Evolutionary conservation across 2,329 filamentous ascomycete species (phyloP), one percentile per base, ranked within the genome.

Genomic region (Albifimbria verrucaria): DNA sequence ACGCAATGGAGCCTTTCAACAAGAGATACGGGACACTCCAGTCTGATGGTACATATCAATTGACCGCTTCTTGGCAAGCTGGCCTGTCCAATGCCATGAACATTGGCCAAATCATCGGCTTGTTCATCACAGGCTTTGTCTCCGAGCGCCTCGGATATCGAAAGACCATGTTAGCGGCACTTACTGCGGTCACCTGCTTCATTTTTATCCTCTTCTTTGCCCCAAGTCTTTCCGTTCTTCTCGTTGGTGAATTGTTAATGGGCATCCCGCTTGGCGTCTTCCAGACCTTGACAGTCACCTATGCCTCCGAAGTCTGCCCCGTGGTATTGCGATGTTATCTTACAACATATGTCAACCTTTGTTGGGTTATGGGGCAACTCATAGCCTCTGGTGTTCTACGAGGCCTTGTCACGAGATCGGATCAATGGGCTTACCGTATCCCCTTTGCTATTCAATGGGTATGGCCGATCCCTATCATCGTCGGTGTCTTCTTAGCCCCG

Each of bases 121-220:
- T 55, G 11, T 58, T 59, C 44, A 57, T 59, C 20, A 63, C 63
- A 18, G 61, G 61, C 0, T 59, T 55, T 58, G 58, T 57, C 2
- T 60, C 58, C 1, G 57, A 56, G 2, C 49, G 54, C 0, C 62
- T 54, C 2, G 61, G 61, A 3, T 63, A 62, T 25, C 50, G 79
- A 12, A 78, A 76, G 59, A 83, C 80, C 3, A 75, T 86, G 57
- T 77, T 81, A 32, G 71, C 58, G 17, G 79, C 76, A 2, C 56
- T 77, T 47, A 56, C 66, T 3, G 52, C 60, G 61, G 61, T 73
- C 1, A 54, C 59, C 0, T 62, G 55, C 6, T 61, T 69, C 20
- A 62, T 70, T 21, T 68, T 68, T 12, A 61, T 70, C 9, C 61
- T 63, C 0, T 69, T 70, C 57, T 69, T 68, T 28, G 65, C 67